These are phyloP conservation scores for Cyberlindnera euphorbiiphila DNA, from an alignment of 805 yeast genomes.

Conservation along the genomic window DNA sequence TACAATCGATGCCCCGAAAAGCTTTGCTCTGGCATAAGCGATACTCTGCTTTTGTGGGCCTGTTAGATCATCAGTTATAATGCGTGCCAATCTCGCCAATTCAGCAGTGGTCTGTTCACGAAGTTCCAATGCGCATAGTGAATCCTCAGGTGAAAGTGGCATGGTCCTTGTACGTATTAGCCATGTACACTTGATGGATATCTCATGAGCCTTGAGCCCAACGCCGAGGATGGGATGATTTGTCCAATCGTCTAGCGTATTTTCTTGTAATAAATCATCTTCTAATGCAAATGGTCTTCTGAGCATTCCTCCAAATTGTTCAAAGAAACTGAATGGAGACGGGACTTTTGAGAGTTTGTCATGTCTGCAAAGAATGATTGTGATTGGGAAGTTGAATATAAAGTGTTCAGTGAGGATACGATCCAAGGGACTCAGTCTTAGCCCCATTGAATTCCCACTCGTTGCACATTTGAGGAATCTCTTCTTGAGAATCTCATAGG, in stretches of 20 bases:
- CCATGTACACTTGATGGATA: conserved; percentile 24
- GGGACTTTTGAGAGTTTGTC: conserved; percentile 24
- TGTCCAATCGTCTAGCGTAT: conserved; percentile 16
- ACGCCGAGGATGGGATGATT: conserved; percentile 27
- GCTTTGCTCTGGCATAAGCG: conserved; percentile 15
- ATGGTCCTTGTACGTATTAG: conserved; percentile 17
- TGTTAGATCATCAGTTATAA: conserved; percentile 1
- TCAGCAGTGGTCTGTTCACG: conserved; percentile 8
- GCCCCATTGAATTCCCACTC: not conserved
- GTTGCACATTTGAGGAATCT: conserved; percentile 15
- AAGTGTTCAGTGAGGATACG: conserved; percentile 25
- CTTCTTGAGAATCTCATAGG: conserved; percentile 27
- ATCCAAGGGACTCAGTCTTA: conserved; percentile 18
- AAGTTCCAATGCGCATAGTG: conserved; percentile 8
- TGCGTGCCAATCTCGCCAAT: conserved; percentile 1
- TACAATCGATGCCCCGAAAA: conserved; percentile 19
- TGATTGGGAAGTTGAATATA: conserved; percentile 24
- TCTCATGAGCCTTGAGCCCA: conserved; percentile 17
- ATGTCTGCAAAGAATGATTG: conserved; percentile 25
- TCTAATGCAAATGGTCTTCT: conserved; percentile 8
- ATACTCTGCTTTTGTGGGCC: conserved; percentile 17
- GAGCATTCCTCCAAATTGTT: conserved; percentile 19
- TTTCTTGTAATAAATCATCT: no score
- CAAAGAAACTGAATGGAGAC: conserved; percentile 25
- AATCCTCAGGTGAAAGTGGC: conserved; percentile 17